Percentiles rank a stretch among this genome's conserved stretches.
phyloP scores from a whole-genome alignment of 257 asterid genomes.

The Nicotiana sylvestris region DNA sequence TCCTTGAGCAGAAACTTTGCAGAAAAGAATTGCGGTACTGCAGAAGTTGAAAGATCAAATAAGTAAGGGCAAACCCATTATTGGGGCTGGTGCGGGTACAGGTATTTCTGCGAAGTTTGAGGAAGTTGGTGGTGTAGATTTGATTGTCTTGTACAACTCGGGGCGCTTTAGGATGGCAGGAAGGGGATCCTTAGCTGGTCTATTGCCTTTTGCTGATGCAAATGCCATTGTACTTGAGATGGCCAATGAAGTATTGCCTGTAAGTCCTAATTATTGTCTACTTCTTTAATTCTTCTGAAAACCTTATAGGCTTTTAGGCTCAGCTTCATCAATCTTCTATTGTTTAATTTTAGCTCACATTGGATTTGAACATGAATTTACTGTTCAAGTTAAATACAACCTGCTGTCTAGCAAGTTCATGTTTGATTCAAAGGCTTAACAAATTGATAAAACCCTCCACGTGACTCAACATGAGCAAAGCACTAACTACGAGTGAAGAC shows the following conservation, averaged over 20 bases:
- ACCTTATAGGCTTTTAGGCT: background rate
- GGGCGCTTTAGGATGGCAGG: slow-evolving; percentile 99
- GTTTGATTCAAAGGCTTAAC: background rate
- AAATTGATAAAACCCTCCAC: background rate
- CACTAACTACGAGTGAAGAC: background rate
- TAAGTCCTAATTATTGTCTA: slow-evolving; percentile 33
- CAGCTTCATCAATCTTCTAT: background rate
- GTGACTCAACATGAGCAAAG: background rate
- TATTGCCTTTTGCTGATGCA: slow-evolving; percentile 98
- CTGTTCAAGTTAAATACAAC: background rate
- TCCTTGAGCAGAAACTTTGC: slow-evolving; percentile 66
- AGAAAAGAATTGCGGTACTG: slow-evolving; percentile 48
- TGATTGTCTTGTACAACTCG: slow-evolving; percentile 84
- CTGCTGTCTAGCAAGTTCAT: background rate
- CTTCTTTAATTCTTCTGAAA: slow-evolving; percentile 7
- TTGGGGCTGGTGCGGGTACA: slow-evolving; percentile 99
- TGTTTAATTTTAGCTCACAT: background rate
- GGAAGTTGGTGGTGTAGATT: slow-evolving; percentile 96
- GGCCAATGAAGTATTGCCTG: slow-evolving; percentile 98
- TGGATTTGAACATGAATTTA: background rate
- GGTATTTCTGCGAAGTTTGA: slow-evolving; percentile 99
- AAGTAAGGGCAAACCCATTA: slow-evolving; percentile 66
- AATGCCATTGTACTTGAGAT: slow-evolving; percentile 89
- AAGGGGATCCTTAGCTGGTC: slow-evolving; percentile 95
- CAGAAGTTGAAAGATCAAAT: slow-evolving; percentile 64